Conservation (phyloP, 495 filamentous ascomycete genomes). For the Sporormia fimetaria region DNA sequence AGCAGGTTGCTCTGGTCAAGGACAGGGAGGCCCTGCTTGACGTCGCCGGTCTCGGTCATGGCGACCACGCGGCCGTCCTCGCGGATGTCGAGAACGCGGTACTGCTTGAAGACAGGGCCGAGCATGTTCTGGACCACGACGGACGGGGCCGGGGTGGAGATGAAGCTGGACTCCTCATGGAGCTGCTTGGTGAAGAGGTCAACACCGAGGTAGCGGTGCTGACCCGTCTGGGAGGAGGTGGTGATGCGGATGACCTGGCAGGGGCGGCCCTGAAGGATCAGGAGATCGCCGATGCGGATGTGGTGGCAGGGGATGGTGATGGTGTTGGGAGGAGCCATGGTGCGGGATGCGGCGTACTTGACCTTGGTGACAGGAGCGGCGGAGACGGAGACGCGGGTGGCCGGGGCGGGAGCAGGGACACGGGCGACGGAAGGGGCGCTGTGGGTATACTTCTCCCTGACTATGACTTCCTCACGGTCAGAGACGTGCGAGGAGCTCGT, state of each 20-base stretch:
- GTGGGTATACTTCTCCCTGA: constrained; percentile 32
- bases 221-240: constrained; percentile 92
- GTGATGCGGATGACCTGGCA: constrained; percentile 99
- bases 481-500: constrained; percentile 20
- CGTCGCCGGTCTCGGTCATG: constrained; percentile 83
- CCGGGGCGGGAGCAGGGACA: constrained; percentile 14
- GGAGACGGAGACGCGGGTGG: constrained; percentile 16
- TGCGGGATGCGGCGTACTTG: constrained; percentile 3
- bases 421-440: constrained; percentile 13
- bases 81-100: constrained; percentile 96
- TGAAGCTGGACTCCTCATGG: constrained; percentile 95
- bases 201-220: constrained; percentile 98
- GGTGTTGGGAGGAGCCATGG: constrained; percentile 52
- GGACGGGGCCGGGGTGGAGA: constrained; percentile 90
- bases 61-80: constrained; percentile 69
- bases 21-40: constrained; percentile 91
- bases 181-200: constrained; percentile 99
- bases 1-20: constrained; percentile 86
- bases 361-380: background rate
- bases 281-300: constrained; percentile 94
- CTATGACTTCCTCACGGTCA: constrained; percentile 30
- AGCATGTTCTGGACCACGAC: constrained; percentile 99
- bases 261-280: constrained; percentile 97
- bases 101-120: constrained; percentile 99
- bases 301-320: constrained; percentile 99